phyloP scores from a whole-genome alignment of 2,329 filamentous ascomycete genomes.

The Cladophialophora chaetospira region DNA sequence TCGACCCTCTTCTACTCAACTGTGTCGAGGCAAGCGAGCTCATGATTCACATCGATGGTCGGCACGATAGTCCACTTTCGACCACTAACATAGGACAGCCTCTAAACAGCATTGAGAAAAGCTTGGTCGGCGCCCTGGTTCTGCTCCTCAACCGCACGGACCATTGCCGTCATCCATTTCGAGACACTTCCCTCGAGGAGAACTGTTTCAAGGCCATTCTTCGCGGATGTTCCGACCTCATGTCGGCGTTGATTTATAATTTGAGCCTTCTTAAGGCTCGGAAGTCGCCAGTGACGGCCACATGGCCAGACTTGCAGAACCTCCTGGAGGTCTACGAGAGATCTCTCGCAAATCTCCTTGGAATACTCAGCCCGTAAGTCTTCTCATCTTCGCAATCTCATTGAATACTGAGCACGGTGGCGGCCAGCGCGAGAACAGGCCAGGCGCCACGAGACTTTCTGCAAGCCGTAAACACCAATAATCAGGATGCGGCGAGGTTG shows the following conservation, averaged over 20 bases:
- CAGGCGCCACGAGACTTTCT: background rate
- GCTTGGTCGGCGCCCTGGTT: background rate
- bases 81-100: background rate
- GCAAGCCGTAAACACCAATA: background rate
- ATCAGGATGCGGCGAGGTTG: background rate
- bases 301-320: background rate
- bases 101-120: background rate
- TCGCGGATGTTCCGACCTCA: background rate
- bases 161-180: background rate
- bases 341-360: background rate
- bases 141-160: background rate
- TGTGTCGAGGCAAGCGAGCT: background rate
- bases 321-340: background rate
- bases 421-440: background rate
- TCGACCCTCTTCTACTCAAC: background rate
- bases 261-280: background rate
- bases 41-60: background rate
- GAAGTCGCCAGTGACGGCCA: background rate
- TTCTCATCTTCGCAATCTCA: background rate
- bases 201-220: background rate
- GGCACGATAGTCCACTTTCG: background rate
- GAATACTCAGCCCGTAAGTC: background rate
- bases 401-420: background rate
- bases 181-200: background rate
- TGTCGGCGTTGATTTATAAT: background rate